These are phyloP conservation scores for Cladophialophora yegresii DNA, from an alignment of 2,329 filamentous ascomycete genomes.

Conservation along the genomic window DNA sequence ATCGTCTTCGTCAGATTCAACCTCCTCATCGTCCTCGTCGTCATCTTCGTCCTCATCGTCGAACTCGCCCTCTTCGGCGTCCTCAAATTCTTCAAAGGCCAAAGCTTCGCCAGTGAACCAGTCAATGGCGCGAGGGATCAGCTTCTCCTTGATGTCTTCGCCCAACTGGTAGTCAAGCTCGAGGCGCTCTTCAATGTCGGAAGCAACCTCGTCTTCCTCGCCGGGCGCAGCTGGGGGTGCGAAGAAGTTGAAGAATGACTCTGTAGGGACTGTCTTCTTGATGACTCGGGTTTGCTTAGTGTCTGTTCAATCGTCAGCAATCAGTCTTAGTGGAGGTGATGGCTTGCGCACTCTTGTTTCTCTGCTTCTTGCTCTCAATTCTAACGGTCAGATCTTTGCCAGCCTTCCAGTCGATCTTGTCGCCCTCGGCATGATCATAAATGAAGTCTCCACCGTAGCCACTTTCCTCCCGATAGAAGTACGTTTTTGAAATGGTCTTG, in stretches of 20 bases:
- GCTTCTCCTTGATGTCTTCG: conserved; percentile 99
- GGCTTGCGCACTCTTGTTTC: conserved; percentile 85
- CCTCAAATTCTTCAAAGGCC: conserved; percentile 89
- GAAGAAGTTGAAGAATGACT: conserved; percentile 99
- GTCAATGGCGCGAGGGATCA: conserved; percentile 96
- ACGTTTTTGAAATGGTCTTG: conserved; percentile 96
- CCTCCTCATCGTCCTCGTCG: conserved; percentile 83
- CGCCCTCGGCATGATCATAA: conserved; percentile 97
- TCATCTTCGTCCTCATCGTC: conserved; percentile 92
- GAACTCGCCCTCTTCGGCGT: conserved; percentile 78
- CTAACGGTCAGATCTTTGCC: conserved; percentile 92
- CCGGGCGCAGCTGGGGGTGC: conserved; percentile 84
- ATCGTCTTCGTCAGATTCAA: conserved; percentile 68
- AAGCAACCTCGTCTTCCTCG: conserved; percentile 70
- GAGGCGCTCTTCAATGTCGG: conserved; percentile 94
- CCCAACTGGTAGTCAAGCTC: conserved; percentile 98
- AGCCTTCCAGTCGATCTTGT: conserved; percentile 96
- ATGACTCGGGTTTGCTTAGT: conserved; percentile 99
- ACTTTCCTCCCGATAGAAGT: conserved; percentile 98
- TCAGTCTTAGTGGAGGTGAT: conserved; percentile 21
- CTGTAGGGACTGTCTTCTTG: conserved; percentile 97
- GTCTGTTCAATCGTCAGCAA: conserved; percentile 57
- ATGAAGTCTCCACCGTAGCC: conserved; percentile 99
- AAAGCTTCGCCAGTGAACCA: conserved; percentile 99
- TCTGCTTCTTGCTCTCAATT: conserved; percentile 98